These are phyloP conservation scores for Chaetomiaceae sp. DNA, from an alignment of 2,329 filamentous ascomycete species.

Conservation along the genomic window DNA sequence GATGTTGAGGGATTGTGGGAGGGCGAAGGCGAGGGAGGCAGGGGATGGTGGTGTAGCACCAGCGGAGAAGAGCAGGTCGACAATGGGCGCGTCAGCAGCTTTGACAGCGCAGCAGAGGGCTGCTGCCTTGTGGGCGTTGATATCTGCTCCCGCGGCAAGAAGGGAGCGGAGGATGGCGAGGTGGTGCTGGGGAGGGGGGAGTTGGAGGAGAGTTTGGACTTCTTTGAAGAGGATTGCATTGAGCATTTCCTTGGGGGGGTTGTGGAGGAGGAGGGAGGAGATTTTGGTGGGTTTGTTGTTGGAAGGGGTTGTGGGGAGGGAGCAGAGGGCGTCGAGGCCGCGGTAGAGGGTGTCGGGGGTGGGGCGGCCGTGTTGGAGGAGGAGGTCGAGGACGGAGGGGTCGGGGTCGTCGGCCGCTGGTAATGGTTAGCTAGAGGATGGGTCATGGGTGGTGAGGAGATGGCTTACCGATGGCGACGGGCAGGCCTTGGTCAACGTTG, in stretches of 20 bases:
- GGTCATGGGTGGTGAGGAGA: too few relatives aligned
- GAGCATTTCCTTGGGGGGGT: slow-evolving; percentile 41
- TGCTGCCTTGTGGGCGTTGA: slow-evolving; percentile 50
- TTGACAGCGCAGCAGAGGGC: slow-evolving; percentile 49
- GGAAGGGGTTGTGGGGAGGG: slow-evolving; percentile 42
- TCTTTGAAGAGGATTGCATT: slow-evolving; percentile 47
- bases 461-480: slow-evolving; percentile 36
- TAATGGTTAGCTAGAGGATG: slow-evolving; percentile 16
- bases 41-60: slow-evolving; percentile 32
- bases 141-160: slow-evolving; percentile 48
- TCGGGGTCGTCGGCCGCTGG: slow-evolving; percentile 41
- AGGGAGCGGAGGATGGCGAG: slow-evolving; percentile 44
- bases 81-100: slow-evolving; percentile 41
- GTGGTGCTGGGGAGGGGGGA: slow-evolving; percentile 35
- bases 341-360: slow-evolving; percentile 39
- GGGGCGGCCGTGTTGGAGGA: slow-evolving; percentile 45
- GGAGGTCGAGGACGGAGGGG: slow-evolving; percentile 43
- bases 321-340: slow-evolving; percentile 41
- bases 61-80: slow-evolving; percentile 45
- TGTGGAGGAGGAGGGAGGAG: slow-evolving; percentile 41
- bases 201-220: slow-evolving; percentile 42
- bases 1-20: slow-evolving; percentile 51
- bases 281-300: slow-evolving; percentile 48
- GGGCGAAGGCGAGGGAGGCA: slow-evolving; percentile 43
- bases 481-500: slow-evolving; percentile 44